A percentile compares a stretch with the other conserved stretches of the same genome.
Evolutionary conservation across 1,139 yeast genomes (phyloP).

Genomic region (Blastobotrys serpentis): DNA sequence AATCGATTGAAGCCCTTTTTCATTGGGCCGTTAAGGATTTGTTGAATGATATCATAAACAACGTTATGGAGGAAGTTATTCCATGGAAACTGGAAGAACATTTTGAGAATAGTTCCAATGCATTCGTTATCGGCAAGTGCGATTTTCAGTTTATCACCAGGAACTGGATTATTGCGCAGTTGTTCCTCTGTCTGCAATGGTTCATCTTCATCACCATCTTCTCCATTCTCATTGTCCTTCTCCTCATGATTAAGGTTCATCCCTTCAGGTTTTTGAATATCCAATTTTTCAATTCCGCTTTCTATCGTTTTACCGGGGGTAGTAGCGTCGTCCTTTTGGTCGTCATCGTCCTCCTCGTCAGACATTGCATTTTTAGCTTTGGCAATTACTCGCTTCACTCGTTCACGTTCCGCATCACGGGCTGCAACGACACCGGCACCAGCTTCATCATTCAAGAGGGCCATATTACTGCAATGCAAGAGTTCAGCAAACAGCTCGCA

Average conservation of each 20-base stretch:
- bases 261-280: conserved; percentile 17
- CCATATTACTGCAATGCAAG: conserved; percentile 96
- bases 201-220: conserved; percentile 8
- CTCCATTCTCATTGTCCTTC: too few relatives aligned
- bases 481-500: conserved; percentile 94
- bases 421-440: conserved; percentile 77
- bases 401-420: conserved; percentile 67
- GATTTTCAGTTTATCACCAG: conserved; percentile 87
- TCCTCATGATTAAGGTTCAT: conserved; percentile 8
- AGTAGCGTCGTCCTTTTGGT: conserved; percentile 5
- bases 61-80: conserved; percentile 96
- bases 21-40: conserved; percentile 92
- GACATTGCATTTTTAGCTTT: conserved; percentile 23
- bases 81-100: conserved; percentile 96
- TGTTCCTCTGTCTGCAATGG: conserved; percentile 21
- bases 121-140: conserved; percentile 81
- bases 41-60: conserved; percentile 96
- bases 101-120: conserved; percentile 68
- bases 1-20: conserved; percentile 88
- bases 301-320: conserved; percentile 19
- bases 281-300: conserved; percentile 21
- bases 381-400: conserved; percentile 40
- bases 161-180: conserved; percentile 69
- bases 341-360: conserved; percentile 14
- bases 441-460: conserved; percentile 76